A percentile compares a stretch with the other conserved stretches of the same genome.
Evolutionary conservation across 2,329 filamentous ascomycete genomes (phyloP).

Genomic region (Nemania abortiva): DNA sequence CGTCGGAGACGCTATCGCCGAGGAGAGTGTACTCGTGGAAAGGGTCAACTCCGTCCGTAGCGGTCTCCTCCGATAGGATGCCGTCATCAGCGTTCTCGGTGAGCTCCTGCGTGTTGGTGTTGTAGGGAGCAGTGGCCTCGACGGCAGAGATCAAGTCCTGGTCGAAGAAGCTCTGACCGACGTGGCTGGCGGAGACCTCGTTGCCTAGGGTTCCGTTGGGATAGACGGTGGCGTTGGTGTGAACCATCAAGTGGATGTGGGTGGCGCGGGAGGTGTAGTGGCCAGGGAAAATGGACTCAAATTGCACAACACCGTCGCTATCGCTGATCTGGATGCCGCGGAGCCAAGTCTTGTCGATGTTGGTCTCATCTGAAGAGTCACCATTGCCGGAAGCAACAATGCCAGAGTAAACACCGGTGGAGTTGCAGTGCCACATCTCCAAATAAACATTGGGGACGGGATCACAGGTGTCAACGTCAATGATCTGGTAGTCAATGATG

Average conservation of each 20-base stretch:
- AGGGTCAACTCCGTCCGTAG: constrained; percentile 10
- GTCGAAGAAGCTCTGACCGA: constrained; percentile 30
- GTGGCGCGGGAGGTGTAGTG: constrained; percentile 28
- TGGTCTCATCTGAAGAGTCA: constrained; percentile 15
- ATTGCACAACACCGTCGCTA: constrained; percentile 29
- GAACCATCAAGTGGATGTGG: constrained; percentile 31
- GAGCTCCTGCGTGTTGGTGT: constrained; percentile 19
- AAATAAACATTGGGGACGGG: constrained; percentile 19
- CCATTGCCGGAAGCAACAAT: constrained; percentile 12
- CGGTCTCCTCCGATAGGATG: constrained; percentile 19
- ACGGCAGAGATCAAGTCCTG: constrained; percentile 22
- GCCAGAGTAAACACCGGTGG: constrained; percentile 30
- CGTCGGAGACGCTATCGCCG: constrained; percentile 22
- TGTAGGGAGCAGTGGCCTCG: constrained; percentile 22
- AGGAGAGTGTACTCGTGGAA: constrained; percentile 26
- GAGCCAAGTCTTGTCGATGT: constrained; percentile 25
- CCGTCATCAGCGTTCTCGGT: constrained; percentile 29
- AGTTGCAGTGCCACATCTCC: constrained; percentile 33
- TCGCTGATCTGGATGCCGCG: constrained; percentile 29
- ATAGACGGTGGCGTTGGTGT: constrained; percentile 24
- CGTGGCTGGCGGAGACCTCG: constrained; percentile 23
- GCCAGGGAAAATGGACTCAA: constrained; percentile 30
- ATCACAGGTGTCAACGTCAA: constrained; percentile 29
- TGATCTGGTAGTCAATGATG: constrained; percentile 29
- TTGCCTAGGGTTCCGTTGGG: constrained; percentile 29